A percentile compares a stretch with the other conserved stretches of the same genome.
Evolutionary conservation across 768 basidiomycete species (phyloP).

Genomic region (Xanthoconium purpureum): DNA sequence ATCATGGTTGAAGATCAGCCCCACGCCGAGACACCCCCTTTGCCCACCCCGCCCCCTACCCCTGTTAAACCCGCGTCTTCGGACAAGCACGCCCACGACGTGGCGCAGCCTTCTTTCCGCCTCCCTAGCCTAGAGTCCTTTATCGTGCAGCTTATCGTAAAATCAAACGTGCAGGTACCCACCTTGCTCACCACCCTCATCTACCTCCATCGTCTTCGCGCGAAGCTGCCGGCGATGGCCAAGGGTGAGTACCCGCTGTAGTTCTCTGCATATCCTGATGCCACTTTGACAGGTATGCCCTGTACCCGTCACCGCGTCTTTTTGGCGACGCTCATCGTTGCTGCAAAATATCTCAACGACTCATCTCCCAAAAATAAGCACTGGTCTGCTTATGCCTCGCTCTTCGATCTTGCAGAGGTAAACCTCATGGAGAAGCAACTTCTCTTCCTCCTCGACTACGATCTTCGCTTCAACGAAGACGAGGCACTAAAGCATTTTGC

Average conservation of each 20-base stretch:
- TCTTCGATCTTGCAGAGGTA: slow-evolving; percentile 78
- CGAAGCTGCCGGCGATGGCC: slow-evolving; percentile 76
- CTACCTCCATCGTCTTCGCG: slow-evolving; percentile 84
- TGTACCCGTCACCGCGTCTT: slow-evolving; percentile 96
- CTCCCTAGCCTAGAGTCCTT: slow-evolving; percentile 78
- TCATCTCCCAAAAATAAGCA: slow-evolving; percentile 94
- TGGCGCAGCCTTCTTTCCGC: slow-evolving; percentile 21
- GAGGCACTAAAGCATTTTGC: slow-evolving; percentile 73
- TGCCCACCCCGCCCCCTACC: slow-evolving; percentile 71
- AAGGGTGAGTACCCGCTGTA: slow-evolving; percentile 57
- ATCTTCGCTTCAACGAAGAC: slow-evolving; percentile 83
- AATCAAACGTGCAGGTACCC: slow-evolving; percentile 85
- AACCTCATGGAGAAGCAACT: slow-evolving; percentile 98
- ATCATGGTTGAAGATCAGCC: slow-evolving; percentile 62
- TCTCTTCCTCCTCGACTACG: slow-evolving; percentile 86
- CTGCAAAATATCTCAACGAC: slow-evolving; percentile 97
- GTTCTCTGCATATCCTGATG: slow-evolving; percentile 6
- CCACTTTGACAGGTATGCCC: slow-evolving; percentile 53
- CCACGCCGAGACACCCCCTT: slow-evolving; percentile 32
- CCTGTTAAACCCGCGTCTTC: slow-evolving; percentile 45
- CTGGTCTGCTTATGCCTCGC: slow-evolving; percentile 77
- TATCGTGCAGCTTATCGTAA: slow-evolving; percentile 74
- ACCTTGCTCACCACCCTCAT: slow-evolving; percentile 89
- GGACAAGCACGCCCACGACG: slow-evolving; percentile 30
- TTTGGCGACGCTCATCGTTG: slow-evolving; percentile 91